A percentile compares a stretch with the other conserved stretches of the same genome.
Evolutionary conservation across 2,329 filamentous ascomycete species (phyloP).

Genomic region (Fusarium sp.): DNA sequence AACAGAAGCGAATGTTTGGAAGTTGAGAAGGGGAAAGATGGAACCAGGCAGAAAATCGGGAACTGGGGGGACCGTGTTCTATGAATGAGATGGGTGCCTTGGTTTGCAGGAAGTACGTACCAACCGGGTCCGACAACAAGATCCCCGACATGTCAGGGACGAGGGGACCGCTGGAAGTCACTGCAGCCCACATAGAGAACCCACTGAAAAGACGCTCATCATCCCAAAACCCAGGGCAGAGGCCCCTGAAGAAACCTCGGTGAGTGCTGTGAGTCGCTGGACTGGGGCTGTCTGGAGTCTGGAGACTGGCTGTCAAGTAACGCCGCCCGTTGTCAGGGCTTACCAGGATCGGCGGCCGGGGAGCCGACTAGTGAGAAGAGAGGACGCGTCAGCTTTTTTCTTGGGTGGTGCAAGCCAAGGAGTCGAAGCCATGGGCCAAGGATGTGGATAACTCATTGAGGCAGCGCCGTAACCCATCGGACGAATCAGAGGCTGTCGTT

Average conservation of each 20-base stretch:
- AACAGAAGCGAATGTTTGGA: slow-evolving; percentile 34
- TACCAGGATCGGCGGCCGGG: slow-evolving; percentile 44
- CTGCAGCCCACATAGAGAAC: slow-evolving; percentile 33
- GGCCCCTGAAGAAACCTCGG: slow-evolving; percentile 17
- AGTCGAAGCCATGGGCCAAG: slow-evolving; percentile 33
- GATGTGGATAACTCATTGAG: slow-evolving; percentile 36
- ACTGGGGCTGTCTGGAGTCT: slow-evolving; percentile 2
- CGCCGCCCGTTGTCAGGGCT: slow-evolving; percentile 38
- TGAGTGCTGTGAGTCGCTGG: slow-evolving; percentile 20
- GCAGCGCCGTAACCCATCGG: slow-evolving; percentile 24
- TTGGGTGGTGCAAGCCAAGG: slow-evolving; percentile 45
- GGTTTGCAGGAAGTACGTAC: slow-evolving; percentile 31
- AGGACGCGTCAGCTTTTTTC: slow-evolving; percentile 49
- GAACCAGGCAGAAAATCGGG: slow-evolving; percentile 43
- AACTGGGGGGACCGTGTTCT: slow-evolving; percentile 49
- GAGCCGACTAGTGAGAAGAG: slow-evolving; percentile 39
- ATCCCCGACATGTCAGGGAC: slow-evolving; percentile 31
- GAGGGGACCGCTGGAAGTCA: slow-evolving; percentile 21
- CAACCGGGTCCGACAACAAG: slow-evolving; percentile 25
- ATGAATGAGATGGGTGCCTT: slow-evolving; percentile 52
- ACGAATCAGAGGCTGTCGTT: slow-evolving; percentile 17
- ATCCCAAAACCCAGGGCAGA: slow-evolving; percentile 26
- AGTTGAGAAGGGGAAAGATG: slow-evolving; percentile 41
- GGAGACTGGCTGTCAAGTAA: slow-evolving; percentile 25
- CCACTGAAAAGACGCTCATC: slow-evolving; percentile 41